Evolutionary conservation across 2,329 filamentous ascomycete genomes (phyloP).

Genomic region (Colletotrichum orchidophilum): DNA sequence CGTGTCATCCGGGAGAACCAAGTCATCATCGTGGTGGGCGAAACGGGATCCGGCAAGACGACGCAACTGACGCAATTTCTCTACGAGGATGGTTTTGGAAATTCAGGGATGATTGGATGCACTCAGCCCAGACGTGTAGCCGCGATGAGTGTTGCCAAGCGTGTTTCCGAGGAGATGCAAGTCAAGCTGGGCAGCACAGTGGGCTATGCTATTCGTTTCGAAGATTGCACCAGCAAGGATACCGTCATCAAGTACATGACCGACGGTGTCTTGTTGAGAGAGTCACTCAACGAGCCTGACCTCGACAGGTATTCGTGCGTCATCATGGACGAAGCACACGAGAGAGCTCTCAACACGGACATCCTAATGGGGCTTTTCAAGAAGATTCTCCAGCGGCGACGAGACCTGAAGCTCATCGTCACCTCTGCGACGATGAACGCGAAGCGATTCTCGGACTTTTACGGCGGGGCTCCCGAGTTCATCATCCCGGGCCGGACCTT

Average conservation of each 20-base stretch:
- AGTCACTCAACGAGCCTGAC: conserved; percentile 91
- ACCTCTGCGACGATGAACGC: conserved; percentile 99
- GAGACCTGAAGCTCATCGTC: conserved; percentile 95
- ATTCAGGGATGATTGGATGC: conserved; percentile 90
- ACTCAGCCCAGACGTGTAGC: conserved; percentile 96
- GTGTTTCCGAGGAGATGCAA: conserved; percentile 98
- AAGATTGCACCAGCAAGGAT: conserved; percentile 96
- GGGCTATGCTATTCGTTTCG: conserved; percentile 97
- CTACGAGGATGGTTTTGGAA: conserved; percentile 93
- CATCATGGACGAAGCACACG: conserved; percentile 99
- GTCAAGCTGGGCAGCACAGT: conserved; percentile 87
- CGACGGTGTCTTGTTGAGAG: conserved; percentile 91
- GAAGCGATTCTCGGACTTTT: conserved; percentile 95
- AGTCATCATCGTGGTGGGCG: conserved; percentile 94
- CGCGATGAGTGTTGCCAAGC: conserved; percentile 98
- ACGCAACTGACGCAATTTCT: conserved; percentile 97
- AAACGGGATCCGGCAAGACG: conserved; percentile 97
- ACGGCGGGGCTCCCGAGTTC: conserved; percentile 94
- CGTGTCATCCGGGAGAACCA: conserved; percentile 96
- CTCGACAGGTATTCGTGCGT: conserved; percentile 97
- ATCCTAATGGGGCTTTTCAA: conserved; percentile 98
- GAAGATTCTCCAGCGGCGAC: conserved; percentile 88
- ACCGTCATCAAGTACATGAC: conserved; percentile 99
- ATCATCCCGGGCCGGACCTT: conserved; percentile 96
- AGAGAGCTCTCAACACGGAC: conserved; percentile 94